These are phyloP conservation scores for Aspergillus fumigatiaffinis DNA, from an alignment of 2,329 filamentous ascomycete species.

Conservation along the genomic window DNA sequence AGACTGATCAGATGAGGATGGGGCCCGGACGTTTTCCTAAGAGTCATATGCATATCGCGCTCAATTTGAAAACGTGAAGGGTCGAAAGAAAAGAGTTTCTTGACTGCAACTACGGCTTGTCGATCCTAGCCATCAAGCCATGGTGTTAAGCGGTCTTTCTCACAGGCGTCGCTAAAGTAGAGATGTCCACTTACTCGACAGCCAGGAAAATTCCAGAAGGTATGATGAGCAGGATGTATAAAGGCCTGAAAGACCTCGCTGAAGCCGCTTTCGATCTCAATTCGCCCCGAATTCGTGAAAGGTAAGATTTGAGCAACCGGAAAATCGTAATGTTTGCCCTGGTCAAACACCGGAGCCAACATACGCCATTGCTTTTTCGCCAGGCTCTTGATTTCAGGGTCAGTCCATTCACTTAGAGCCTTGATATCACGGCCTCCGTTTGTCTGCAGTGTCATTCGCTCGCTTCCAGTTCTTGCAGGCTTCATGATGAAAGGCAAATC, in stretches of 20 bases:
- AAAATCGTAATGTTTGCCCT: conserved; percentile 2
- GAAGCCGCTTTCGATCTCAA: background rate
- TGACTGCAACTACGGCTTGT: conserved; percentile 2
- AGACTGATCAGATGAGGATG: conserved; percentile 25
- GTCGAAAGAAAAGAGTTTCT: background rate
- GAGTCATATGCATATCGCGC: background rate
- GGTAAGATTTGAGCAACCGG: conserved; percentile 2
- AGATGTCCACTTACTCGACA: background rate
- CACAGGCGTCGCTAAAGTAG: background rate
- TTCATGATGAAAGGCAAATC: conserved; percentile 1
- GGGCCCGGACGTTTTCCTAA: background rate
- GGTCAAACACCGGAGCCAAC: conserved; percentile 3
- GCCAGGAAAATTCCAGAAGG: background rate
- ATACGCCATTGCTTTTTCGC: conserved; percentile 7
- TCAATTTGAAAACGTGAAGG: background rate
- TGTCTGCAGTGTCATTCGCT: background rate
- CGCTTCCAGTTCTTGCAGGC: background rate
- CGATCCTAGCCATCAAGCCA: background rate
- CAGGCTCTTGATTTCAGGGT: background rate
- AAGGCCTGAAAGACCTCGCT: conserved; percentile 5
- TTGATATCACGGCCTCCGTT: background rate
- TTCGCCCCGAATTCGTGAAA: background rate
- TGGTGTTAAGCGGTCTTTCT: background rate
- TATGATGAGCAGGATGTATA: conserved; percentile 11
- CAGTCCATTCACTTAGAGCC: background rate